Percentiles rank a stretch among this genome's conserved stretches.
Conservation (phyloP, 257 asterid genomes). For the Solanum chilense region DNA sequence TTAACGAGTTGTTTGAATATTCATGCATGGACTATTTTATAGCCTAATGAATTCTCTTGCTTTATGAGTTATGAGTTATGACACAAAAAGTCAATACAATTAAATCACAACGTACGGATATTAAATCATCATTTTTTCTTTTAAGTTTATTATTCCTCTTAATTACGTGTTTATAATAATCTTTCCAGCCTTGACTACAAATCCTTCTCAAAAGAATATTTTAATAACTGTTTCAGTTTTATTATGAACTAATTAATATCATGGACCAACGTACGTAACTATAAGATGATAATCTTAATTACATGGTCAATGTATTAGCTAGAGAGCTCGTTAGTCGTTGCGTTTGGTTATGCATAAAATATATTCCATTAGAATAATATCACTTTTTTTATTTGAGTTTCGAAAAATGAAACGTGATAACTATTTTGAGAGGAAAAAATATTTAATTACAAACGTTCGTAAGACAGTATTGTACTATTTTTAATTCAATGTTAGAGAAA, state of each 20-base stretch:
- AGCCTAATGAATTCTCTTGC: not conserved
- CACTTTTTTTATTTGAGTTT: not conserved
- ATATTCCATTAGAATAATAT: not conserved
- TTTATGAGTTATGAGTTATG: not conserved
- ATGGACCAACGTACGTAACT: not conserved
- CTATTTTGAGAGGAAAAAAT: rapidly evolving
- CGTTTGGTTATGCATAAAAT: not conserved
- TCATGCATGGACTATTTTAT: not conserved
- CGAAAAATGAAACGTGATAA: not conserved
- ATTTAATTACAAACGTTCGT: not conserved
- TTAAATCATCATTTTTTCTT: not conserved
- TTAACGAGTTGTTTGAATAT: not conserved
- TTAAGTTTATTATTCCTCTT: not conserved
- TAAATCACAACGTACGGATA: not conserved
- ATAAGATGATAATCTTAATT: not conserved
- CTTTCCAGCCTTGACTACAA: not conserved
- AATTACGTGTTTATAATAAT: not conserved
- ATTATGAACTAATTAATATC: not conserved
- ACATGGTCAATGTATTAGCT: not conserved
- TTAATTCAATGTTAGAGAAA: not conserved
- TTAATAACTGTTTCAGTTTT: not conserved
- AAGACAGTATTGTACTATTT: not conserved
- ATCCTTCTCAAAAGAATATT: not conserved
- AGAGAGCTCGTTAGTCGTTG: not conserved
- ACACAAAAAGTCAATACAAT: not conserved